Percentiles rank a stretch among this genome's conserved stretches.
These are phyloP conservation scores for Boechera stricta DNA, from an alignment of 345 rosid genomes.

Conservation along the genomic window DNA sequence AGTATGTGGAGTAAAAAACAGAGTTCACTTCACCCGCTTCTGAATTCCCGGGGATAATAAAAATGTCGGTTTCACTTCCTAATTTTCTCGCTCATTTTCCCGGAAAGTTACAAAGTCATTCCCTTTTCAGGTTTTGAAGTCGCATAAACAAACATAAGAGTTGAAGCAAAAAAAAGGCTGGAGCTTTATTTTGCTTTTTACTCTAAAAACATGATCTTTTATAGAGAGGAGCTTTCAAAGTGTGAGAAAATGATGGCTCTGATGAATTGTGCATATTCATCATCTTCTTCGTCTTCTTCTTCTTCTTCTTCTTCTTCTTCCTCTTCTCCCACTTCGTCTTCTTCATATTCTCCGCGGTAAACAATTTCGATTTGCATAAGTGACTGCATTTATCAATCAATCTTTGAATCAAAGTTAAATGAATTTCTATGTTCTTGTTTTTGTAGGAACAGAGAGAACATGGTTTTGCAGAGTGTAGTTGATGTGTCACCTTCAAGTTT, in stretches of 20 bases:
- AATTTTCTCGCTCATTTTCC: constrained; percentile 42
- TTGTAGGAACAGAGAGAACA: constrained; percentile 27
- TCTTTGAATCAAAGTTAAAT: neutral
- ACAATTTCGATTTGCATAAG: constrained; percentile 9
- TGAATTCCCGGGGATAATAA: constrained; percentile 27
- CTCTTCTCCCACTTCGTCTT: constrained; percentile 48
- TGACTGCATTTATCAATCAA: neutral
- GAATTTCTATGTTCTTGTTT: constrained; percentile 5
- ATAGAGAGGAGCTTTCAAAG: constrained; percentile 16
- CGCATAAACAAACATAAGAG: constrained; percentile 27
- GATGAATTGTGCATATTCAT: constrained; percentile 54
- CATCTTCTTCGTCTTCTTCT: constrained; percentile 43
- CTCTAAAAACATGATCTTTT: constrained; percentile 30
- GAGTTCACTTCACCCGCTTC: constrained; percentile 4
- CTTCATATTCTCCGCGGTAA: constrained; percentile 49
- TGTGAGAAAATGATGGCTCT: constrained; percentile 49
- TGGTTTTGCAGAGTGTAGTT: constrained; percentile 51
- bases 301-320: constrained; percentile 40
- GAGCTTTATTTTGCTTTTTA: constrained; percentile 7
- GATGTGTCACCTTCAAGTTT: constrained; percentile 54
- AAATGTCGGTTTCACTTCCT: constrained; percentile 42
- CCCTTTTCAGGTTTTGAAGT: constrained; percentile 35
- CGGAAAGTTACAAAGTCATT: constrained; percentile 37
- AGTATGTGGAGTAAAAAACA: constrained; percentile 30
- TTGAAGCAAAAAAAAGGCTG: constrained; percentile 28